These are phyloP conservation scores for Vigna mungo DNA, from an alignment of 306 rosid genomes.

Conservation along the genomic window DNA sequence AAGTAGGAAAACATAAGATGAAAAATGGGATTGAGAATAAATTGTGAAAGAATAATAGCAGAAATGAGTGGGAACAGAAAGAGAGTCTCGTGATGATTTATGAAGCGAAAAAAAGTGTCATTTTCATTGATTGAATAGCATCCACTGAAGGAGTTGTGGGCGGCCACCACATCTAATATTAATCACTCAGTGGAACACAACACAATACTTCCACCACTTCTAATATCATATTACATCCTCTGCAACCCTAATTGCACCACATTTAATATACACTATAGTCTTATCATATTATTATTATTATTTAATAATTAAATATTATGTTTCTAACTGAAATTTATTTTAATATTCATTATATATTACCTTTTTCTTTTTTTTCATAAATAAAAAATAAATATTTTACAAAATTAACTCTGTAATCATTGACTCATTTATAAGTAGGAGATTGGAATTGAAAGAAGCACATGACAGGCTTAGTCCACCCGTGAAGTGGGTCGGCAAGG, in stretches of 20 bases:
- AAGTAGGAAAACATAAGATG: not conserved
- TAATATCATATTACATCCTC: not conserved
- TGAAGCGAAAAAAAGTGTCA: constrained; percentile 32
- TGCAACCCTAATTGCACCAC: not conserved
- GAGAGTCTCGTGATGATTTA: constrained; percentile 27
- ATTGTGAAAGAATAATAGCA: not conserved
- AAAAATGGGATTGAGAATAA: not conserved
- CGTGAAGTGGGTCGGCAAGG: constrained; percentile 53
- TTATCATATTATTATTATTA: too few relatives aligned
- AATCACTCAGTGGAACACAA: not conserved
- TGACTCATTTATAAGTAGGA: too few relatives aligned
- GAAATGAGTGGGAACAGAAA: not conserved
- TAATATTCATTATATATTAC: too few relatives aligned
- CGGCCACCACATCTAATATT: not conserved
- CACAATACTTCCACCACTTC: not conserved
- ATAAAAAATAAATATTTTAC: too few relatives aligned
- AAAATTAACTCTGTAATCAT: too few relatives aligned
- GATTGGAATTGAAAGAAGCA: too few relatives aligned
- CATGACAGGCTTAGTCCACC: not conserved
- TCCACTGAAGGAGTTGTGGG: constrained; percentile 29
- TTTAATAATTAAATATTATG: too few relatives aligned
- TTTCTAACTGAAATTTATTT: too few relatives aligned
- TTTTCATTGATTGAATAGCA: constrained; percentile 11
- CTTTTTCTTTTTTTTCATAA: too few relatives aligned
- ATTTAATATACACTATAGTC: too few relatives aligned